Evolutionary conservation across 2,329 filamentous ascomycete species (phyloP).

Genomic region (Aspergillus ochraceoroseus): DNA sequence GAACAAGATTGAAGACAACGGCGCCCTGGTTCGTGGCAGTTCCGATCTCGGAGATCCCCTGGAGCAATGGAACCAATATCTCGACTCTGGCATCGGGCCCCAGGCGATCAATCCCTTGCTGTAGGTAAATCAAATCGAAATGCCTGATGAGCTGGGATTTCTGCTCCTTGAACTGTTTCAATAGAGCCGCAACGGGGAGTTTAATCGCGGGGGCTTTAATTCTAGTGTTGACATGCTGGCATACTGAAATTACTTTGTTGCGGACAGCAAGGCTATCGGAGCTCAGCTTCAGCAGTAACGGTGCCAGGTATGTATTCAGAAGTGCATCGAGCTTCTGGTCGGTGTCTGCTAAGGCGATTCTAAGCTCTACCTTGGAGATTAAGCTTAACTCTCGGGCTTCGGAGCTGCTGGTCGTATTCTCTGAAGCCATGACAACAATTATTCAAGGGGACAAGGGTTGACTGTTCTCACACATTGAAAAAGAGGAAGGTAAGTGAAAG

Average conservation of each 20-base stretch:
- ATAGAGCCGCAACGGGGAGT: slow-evolving; percentile 74
- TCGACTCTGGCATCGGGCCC: slow-evolving; percentile 60
- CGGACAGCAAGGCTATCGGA: slow-evolving; percentile 77
- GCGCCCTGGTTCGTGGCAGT: slow-evolving; percentile 54
- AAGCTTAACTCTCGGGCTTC: slow-evolving; percentile 69
- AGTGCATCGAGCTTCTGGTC: slow-evolving; percentile 76
- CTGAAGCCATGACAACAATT: slow-evolving; percentile 31
- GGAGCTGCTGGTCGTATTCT: slow-evolving; percentile 30
- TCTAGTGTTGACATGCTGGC: slow-evolving; percentile 65
- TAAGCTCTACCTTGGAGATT: slow-evolving; percentile 78
- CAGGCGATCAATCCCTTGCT: slow-evolving; percentile 68
- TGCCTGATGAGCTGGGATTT: slow-evolving; percentile 72
- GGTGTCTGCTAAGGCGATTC: slow-evolving; percentile 75
- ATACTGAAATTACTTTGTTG: slow-evolving; percentile 68
- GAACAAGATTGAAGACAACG: slow-evolving; percentile 73
- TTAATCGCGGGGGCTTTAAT: slow-evolving; percentile 61
- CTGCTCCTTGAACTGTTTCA: slow-evolving; percentile 84
- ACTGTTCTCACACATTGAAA: slow-evolving; percentile 13
- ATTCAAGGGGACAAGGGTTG: neutral
- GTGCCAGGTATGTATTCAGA: slow-evolving; percentile 71
- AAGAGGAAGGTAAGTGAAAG: neutral
- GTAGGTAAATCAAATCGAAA: slow-evolving; percentile 83
- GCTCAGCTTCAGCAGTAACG: slow-evolving; percentile 77
- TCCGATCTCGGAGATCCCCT: slow-evolving; percentile 59
- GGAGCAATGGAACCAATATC: slow-evolving; percentile 65